A percentile compares a stretch with the other conserved stretches of the same genome.
Evolutionary conservation across 305 asterid genomes (phyloP).

Genomic region (Andrographis paniculata): DNA sequence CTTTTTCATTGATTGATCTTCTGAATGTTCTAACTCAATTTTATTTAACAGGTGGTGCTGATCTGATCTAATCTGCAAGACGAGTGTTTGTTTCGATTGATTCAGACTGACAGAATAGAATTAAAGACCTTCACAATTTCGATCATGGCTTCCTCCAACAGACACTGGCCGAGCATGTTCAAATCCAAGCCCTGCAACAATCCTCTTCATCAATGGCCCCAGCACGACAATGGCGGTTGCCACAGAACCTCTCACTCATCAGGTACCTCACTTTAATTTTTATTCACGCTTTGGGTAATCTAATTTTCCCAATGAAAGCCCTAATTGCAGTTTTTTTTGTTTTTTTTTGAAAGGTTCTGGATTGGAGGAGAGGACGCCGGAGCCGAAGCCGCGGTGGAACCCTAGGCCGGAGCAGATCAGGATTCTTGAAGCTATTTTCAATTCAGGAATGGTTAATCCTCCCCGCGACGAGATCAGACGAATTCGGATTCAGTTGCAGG

Average conservation of each 20-base stretch:
- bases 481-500: conserved; percentile 70
- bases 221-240: conserved; percentile 24
- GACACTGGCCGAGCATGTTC: conserved; percentile 99
- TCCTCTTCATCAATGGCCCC: conserved; percentile 34
- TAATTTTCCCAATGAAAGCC: not conserved
- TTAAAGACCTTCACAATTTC: too few species aligned
- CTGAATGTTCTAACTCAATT: too few species aligned
- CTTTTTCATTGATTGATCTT: not conserved
- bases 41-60: too few species aligned
- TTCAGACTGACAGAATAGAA: not conserved
- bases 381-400: conserved; percentile 90
- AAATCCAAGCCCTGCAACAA: conserved; percentile 74
- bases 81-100: too few species aligned
- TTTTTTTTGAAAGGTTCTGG: conserved; percentile 18
- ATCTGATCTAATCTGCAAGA: too few species aligned
- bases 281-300: not conserved
- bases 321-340: not conserved
- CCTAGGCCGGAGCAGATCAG: conserved; percentile 89
- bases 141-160: conserved; percentile 38
- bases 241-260: conserved; percentile 29
- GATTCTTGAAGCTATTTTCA: conserved; percentile 71
- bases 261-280: conserved; percentile 25
- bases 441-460: conserved; percentile 90
- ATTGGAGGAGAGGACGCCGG: conserved; percentile 63
- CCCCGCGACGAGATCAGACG: conserved; percentile 77